Evolutionary conservation across 495 filamentous ascomycete genomes (phyloP).

Genomic region (Glarea lozoyensis): DNA sequence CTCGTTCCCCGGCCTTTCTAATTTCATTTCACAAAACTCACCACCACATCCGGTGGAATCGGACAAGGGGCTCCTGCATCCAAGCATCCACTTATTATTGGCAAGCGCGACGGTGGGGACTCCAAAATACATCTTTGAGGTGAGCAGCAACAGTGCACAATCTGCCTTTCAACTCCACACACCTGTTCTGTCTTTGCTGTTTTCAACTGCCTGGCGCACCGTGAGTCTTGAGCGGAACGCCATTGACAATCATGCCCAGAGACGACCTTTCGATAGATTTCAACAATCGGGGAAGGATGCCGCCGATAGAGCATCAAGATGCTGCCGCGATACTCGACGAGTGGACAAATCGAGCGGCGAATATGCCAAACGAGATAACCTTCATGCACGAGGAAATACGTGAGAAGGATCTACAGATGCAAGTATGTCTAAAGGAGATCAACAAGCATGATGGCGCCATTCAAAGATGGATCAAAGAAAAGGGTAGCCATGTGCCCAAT

Average conservation of each 20-base stretch:
- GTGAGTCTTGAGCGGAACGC: not conserved
- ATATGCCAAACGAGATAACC: slow-evolving; percentile 82
- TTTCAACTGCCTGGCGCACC: slow-evolving; percentile 2
- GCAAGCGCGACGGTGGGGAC: slow-evolving; percentile 2
- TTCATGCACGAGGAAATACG: slow-evolving; percentile 92
- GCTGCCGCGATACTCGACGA: slow-evolving; percentile 85
- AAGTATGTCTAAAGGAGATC: slow-evolving; percentile 64
- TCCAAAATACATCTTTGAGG: slow-evolving; percentile 12
- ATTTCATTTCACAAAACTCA: slow-evolving; percentile 7
- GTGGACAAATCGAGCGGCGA: slow-evolving; percentile 78
- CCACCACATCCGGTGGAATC: slow-evolving; percentile 7
- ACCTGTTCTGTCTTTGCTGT: slow-evolving; percentile 1
- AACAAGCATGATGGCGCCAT: slow-evolving; percentile 70
- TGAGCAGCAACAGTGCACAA: slow-evolving; percentile 15
- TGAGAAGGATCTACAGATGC: slow-evolving; percentile 75
- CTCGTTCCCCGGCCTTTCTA: slow-evolving; percentile 1
- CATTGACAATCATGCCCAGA: slow-evolving; percentile 45
- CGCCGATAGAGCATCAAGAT: slow-evolving; percentile 50
- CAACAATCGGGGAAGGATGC: slow-evolving; percentile 37
- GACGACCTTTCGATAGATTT: slow-evolving; percentile 54
- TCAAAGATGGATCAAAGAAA: slow-evolving; percentile 81
- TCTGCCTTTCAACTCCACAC: not conserved
- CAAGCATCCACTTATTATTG: not conserved
- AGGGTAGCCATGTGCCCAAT: slow-evolving; percentile 73
- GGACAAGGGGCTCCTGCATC: too few species aligned